A percentile compares a stretch with the other conserved stretches of the same genome.
Evolutionary conservation across 306 rosid genomes (phyloP).

Genomic region (Urtica urens): DNA sequence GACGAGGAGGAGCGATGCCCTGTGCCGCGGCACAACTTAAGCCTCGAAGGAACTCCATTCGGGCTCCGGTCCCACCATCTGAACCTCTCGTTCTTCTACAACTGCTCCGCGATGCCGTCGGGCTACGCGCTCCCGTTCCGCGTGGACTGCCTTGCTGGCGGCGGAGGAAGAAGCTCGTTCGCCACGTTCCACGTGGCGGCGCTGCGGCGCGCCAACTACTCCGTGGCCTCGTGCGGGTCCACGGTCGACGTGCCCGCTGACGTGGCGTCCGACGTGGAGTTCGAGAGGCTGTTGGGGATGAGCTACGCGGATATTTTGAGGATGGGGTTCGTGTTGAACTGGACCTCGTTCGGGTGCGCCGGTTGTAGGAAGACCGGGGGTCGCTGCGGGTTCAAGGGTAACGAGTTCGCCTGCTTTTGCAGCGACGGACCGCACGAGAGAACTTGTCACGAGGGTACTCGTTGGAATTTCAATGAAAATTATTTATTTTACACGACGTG

Average conservation of each 20-base stretch:
- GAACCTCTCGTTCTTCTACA: conserved; percentile 43
- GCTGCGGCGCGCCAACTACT: conserved; percentile 23
- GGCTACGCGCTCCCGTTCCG: conserved; percentile 18
- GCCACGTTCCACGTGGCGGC: conserved; percentile 41
- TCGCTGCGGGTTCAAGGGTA: conserved; percentile 38
- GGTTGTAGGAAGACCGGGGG: conserved; percentile 48
- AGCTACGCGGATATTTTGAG: conserved; percentile 36
- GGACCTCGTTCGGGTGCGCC: conserved; percentile 44
- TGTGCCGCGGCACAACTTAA: conserved; percentile 36
- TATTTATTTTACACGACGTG: too few species aligned
- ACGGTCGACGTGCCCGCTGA: conserved; percentile 30
- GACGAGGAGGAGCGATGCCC: conserved; percentile 36
- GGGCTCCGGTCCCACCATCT: conserved; percentile 15
- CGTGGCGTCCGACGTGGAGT: conserved; percentile 6
- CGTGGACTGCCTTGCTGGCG: conserved; percentile 35
- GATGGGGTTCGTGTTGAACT: conserved; percentile 54
- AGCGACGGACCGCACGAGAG: conserved; percentile 29
- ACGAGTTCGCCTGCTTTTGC: conserved; percentile 40
- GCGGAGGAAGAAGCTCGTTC: conserved; percentile 35
- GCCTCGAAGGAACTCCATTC: conserved; percentile 39
- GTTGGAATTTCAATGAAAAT: too few species aligned
- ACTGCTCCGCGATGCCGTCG: conserved; percentile 35
- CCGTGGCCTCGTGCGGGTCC: conserved; percentile 31
- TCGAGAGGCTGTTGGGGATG: conserved; percentile 23
- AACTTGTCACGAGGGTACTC: conserved; percentile 43